These are phyloP conservation scores for Calophaca sinica DNA, from an alignment of 306 rosid species.

Conservation along the genomic window DNA sequence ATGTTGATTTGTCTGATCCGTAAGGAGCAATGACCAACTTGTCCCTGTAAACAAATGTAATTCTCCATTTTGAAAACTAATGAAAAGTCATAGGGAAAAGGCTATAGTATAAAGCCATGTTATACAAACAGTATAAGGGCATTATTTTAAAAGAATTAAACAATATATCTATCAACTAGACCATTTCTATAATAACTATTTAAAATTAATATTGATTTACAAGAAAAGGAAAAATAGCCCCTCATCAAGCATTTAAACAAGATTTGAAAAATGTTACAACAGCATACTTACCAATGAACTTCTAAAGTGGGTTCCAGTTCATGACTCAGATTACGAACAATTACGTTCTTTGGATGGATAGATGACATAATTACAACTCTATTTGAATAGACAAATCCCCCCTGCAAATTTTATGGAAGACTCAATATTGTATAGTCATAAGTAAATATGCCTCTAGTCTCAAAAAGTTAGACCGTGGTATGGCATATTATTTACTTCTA, in stretches of 20 bases:
- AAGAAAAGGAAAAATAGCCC: not conserved
- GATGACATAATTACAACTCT: conserved; percentile 74
- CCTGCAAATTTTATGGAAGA: conserved; percentile 61
- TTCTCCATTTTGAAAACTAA: conserved; percentile 35
- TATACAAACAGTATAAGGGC: conserved; percentile 25
- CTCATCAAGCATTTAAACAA: conserved; percentile 35
- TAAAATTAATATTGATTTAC: conserved; percentile 38
- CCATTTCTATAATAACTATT: not conserved
- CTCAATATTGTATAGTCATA: conserved; percentile 26
- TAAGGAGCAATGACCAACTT: conserved; percentile 71
- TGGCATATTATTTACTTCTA: not conserved
- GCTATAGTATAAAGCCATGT: conserved; percentile 20
- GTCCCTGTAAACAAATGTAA: conserved; percentile 63
- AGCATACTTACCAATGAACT: conserved; percentile 65
- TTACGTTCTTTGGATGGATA: conserved; percentile 63
- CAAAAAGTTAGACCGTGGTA: not conserved
- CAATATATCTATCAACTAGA: conserved; percentile 6
- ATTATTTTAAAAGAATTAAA: conserved; percentile 12
- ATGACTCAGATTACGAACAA: conserved; percentile 61
- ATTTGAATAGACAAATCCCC: conserved; percentile 90
- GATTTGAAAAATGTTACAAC: conserved; percentile 30
- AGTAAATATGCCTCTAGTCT: conserved; percentile 27
- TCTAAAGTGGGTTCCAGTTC: conserved; percentile 78
- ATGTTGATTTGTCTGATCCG: conserved; percentile 73
- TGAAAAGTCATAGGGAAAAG: conserved; percentile 5